Conservation (phyloP, 1,284 basidiomycete species). For the Lentinula novae-zelandiae region DNA sequence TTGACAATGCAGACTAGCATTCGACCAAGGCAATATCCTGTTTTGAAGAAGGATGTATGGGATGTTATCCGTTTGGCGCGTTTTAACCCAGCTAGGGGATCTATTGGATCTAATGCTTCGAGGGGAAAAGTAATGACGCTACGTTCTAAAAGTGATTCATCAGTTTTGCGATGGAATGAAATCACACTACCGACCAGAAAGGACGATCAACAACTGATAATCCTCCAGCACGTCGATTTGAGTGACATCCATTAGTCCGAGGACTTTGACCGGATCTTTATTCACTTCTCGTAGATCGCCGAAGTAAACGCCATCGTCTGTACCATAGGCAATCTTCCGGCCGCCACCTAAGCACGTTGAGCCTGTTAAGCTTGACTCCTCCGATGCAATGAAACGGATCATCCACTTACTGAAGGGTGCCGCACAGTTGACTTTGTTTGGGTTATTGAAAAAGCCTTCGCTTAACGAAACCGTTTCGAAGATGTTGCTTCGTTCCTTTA, state of each 20-base stretch:
- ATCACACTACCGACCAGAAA: constrained; percentile 66
- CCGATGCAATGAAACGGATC: neutral
- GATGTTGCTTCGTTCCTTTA: constrained; percentile 82
- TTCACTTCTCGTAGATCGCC: constrained; percentile 78
- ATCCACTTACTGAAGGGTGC: constrained; percentile 83
- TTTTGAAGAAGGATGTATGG: constrained; percentile 98
- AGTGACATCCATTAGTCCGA: constrained; percentile 85
- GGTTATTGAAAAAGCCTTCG: constrained; percentile 84
- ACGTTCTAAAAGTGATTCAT: constrained; percentile 56
- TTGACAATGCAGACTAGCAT: constrained; percentile 99
- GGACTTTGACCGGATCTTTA: constrained; percentile 86
- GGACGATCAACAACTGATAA: constrained; percentile 91
- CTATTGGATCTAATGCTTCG: constrained; percentile 87
- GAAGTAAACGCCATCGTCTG: constrained; percentile 95
- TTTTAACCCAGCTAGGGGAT: constrained; percentile 89
- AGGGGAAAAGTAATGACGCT: constrained; percentile 96
- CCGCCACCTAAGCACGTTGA: constrained; percentile 62
- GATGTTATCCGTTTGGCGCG: constrained; percentile 94
- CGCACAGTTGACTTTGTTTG: constrained; percentile 89
- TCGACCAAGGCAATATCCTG: constrained; percentile 88
- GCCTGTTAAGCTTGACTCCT: neutral
- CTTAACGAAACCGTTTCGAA: constrained; percentile 87
- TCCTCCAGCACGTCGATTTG: constrained; percentile 98
- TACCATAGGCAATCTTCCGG: constrained; percentile 90
- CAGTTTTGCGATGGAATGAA: constrained; percentile 6